Percentiles rank a stretch among this genome's conserved stretches.
Evolutionary conservation across 352 stramenopile species (phyloP).

Genomic region (Thalassiosira delicatula): DNA sequence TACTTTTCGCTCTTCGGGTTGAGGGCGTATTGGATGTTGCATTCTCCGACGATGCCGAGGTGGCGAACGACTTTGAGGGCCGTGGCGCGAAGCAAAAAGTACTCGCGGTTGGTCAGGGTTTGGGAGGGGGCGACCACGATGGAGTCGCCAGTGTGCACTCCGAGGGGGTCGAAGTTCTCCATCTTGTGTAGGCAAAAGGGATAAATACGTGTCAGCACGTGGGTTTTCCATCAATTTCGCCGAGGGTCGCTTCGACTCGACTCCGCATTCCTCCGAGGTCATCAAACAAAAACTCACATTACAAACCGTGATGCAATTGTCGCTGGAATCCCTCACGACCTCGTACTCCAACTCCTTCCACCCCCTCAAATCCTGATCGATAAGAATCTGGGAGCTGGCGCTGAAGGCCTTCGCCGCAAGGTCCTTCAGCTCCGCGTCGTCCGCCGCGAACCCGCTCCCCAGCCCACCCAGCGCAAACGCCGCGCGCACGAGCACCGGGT

Average conservation of each 20-base stretch:
- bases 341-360: conserved; percentile 99
- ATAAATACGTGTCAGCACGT: no score
- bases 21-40: conserved; percentile 98
- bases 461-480: conserved; percentile 98
- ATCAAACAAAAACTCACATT: conserved; percentile 74
- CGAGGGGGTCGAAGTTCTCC: conserved; percentile 98
- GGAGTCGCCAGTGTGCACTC: conserved; percentile 96
- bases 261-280: no score
- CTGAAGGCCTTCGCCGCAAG: conserved; percentile 88
- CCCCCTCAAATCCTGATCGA: conserved; percentile 95
- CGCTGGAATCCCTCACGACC: conserved; percentile 92
- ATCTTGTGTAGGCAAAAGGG: conserved; percentile 86
- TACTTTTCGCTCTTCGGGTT: conserved; percentile 94
- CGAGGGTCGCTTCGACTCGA: no score
- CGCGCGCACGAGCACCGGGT: conserved; percentile 95
- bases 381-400: conserved; percentile 93
- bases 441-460: conserved; percentile 93
- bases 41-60: conserved; percentile 97
- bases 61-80: conserved; percentile 95
- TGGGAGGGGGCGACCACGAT: conserved; percentile 97
- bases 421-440: conserved; percentile 88
- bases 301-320: conserved; percentile 97
- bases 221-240: no score
- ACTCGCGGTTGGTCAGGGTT: conserved; percentile 96
- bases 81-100: conserved; percentile 97